Base-by-base conservation (phyloP, 2,329 filamentous ascomycete genomes). In the Aureobasidium sp. region DNA sequence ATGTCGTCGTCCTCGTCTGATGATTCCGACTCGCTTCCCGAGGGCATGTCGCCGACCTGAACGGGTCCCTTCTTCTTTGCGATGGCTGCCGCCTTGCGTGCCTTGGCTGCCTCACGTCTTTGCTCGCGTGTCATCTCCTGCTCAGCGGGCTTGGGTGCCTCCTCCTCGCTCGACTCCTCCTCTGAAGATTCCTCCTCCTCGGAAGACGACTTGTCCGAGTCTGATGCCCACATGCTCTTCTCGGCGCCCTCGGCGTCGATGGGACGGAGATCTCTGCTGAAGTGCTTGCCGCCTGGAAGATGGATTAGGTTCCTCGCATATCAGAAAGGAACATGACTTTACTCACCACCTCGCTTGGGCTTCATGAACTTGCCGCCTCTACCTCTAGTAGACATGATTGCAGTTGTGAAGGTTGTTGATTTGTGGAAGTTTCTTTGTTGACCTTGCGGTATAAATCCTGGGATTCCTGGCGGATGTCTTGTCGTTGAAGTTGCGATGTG, bases 331-430 rank as follows among this genome's bases (percentile, higher is more conserved):
- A 8, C 27, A 6, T 21, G 37, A 25, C 19, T 27, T 35, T 2
- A 69, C 82, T 68, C 77, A 93, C 93, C 92, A 81, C 93, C 93
- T 77, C 93, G 84, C 68, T 90, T 91, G 67, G 88, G 90, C 80
- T 96, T 97, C 79, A 85, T 89, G 75, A 93, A 96, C 78, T 97
- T 97, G 76, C 92, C 90, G 69, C 88, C 91, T 72, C 92, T 88
- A 68, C 90, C 91, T 72, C 90, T 74, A 67, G 47, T 45, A 63
- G 86, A 78, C 74, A 81, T 81, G 75, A 79, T 81, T 64, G 64
- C 69, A 66, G 65, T 58, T 63, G 61, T 66, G 58, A 61, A 61
- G 46, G 54, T 40, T 53, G 46, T 57, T 60, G 60, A 11, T 49
- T 57, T 47, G 25, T 61, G 46, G 8, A 15, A 11, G n/a, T 9